Base-by-base conservation (phyloP, 1,139 yeast species). In the Meyerozyma guilliermondii region DNA sequence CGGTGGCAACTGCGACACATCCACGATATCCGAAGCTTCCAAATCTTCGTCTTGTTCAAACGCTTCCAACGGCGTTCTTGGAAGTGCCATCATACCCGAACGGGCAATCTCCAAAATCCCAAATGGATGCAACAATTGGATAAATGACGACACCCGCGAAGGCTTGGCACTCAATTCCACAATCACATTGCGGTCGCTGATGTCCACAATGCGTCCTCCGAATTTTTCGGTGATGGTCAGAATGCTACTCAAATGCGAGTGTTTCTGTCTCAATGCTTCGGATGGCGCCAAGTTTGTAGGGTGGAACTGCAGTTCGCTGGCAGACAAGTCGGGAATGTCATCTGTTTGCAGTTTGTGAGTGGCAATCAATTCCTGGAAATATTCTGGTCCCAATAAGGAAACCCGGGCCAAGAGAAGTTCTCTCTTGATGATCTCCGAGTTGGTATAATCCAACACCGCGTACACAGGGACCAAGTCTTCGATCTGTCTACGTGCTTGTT, bases 11-110 rank as follows among this genome's bases (percentile, higher is more conserved):
- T 83, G 87, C 44, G 87, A 76, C 48, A 83, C 85, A 60, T 85
- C 94, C 43, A 83, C 87, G 51, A 81, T 78, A 47, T 83, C 87
- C 40, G 83, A 78, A 37, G 87, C 87, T 47, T 78, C 80, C 50
- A 75, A 73, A 23, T 73, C 78, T 39, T 74, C 78, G 34, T 64
- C 71, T 35, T 51, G 56, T 27, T 66, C 64, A 45, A 74, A 76
- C 28, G 55, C 55, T 45, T 77, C 83, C 56, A 88, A 71, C 40
- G 97, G 97, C 41, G 98, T 88, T 76, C 98, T 83, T 59, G 98
- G 95, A 58, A 92, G 76, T 8, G 98, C 98, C 89, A 92, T 88
- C 95, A 91, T 88, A 68, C 98, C 98, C 20, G 96, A 85, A 68
- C 98, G 81, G 39, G 98, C 96, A 55, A 92, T 85, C 68, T 92